Base-by-base conservation (phyloP, 208 protist genomes). In the Trypanosoma boissoni region DNA sequence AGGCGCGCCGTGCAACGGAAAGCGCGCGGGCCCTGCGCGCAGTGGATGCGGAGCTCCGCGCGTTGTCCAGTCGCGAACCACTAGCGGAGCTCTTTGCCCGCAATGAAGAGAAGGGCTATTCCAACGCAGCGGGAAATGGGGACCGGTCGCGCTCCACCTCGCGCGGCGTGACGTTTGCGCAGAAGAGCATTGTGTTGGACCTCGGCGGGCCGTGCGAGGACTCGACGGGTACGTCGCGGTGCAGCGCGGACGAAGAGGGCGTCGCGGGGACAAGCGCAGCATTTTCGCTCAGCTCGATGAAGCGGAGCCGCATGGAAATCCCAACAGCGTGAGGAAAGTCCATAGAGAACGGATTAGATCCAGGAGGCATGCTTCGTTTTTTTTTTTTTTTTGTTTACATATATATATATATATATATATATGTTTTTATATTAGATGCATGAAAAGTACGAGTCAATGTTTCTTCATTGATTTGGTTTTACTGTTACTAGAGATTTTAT, bases 171-270 rank as follows among this genome's bases (percentile, higher is more conserved):
- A 87, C 67, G 7, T 81, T 87, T 44, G 72, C 72, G 45, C 20
- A 63, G 26, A 87, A 87, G 73, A 81, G 76, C 57, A 80, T 87
- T 27, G 61, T 81, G 42, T 26, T 87, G 3, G 76, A 83, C 49
- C 24, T 71, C 14, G 76, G 63, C 16, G 5, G 21, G 14, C 16
- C 4, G 26, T 21, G 48, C 5, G 54, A 59, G 7, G 7, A 6
- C 5, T 14, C n/a, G 23, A 43, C 37, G 16, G 8, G 41, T 23
- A 50, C 54, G n/a, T 41, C 32, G 16, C n/a, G 14, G n/a, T 26
- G 34, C 24, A n/a, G 16, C 2, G 66, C 58, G 14, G 41, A 57
- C 3, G 44, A 54, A 27, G 41, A 26, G 2, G 50, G 54, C 51
- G 76, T 89, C 43, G 72, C 70, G 24, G 78, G 83, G 34, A 51